A percentile compares a stretch with the other conserved stretches of the same genome.
Conservation (phyloP, 2,329 filamentous ascomycete species). For the Diaporthe vexans region DNA sequence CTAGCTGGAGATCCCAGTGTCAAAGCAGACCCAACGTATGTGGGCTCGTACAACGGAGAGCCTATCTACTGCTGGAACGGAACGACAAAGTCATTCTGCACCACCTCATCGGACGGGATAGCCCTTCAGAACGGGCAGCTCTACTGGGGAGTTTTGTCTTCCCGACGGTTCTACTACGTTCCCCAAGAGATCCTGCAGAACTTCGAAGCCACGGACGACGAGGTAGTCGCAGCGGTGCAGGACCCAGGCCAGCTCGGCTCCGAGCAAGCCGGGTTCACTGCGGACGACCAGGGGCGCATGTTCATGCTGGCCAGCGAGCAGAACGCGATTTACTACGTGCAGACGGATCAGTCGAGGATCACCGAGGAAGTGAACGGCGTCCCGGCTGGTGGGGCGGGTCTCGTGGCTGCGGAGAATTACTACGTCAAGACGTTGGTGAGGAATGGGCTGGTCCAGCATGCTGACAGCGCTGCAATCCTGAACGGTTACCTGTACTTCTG, state of each 20-base stretch:
- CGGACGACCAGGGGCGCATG: slow-evolving; percentile 56
- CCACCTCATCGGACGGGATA: slow-evolving; percentile 54
- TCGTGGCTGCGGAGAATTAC: slow-evolving; percentile 52
- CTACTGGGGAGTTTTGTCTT: slow-evolving; percentile 58
- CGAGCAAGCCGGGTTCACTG: slow-evolving; percentile 58
- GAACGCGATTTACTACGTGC: slow-evolving; percentile 59
- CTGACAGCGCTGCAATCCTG: slow-evolving; percentile 56
- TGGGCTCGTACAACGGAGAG: slow-evolving; percentile 54
- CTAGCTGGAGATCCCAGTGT: slow-evolving; percentile 55
- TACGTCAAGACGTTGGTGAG: slow-evolving; percentile 56
- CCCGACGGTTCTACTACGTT: slow-evolving; percentile 57
- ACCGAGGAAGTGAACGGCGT: slow-evolving; percentile 53
- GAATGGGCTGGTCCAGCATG: slow-evolving; percentile 57
- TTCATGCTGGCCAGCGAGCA: slow-evolving; percentile 58
- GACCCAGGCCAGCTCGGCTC: slow-evolving; percentile 55
- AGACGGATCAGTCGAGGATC: slow-evolving; percentile 52
- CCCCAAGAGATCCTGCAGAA: slow-evolving; percentile 53
- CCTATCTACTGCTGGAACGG: slow-evolving; percentile 54
- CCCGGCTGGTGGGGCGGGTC: slow-evolving; percentile 50
- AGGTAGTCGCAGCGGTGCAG: slow-evolving; percentile 54
- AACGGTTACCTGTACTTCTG: slow-evolving; percentile 58
- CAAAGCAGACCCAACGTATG: slow-evolving; percentile 54
- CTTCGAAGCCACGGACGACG: slow-evolving; percentile 49
- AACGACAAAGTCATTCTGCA: slow-evolving; percentile 49
- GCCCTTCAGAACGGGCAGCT: slow-evolving; percentile 56